A percentile compares a stretch with the other conserved stretches of the same genome.
Conservation (phyloP, 495 filamentous ascomycete species). For the Durotheca rogersii region DNA sequence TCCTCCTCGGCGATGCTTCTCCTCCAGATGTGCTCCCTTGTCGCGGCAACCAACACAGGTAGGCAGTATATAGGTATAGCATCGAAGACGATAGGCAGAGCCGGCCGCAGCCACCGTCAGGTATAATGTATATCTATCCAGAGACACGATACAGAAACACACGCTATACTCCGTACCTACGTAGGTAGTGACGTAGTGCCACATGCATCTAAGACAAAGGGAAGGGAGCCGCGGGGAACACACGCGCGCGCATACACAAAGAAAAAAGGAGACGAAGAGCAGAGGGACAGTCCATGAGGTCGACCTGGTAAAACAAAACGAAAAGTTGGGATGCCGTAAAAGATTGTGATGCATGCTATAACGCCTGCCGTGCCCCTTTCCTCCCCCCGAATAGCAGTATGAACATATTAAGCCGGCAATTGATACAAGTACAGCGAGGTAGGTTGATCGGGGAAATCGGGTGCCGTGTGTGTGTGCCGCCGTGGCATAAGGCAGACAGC, state of each 20-base stretch:
- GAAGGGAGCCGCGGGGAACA: too few species aligned
- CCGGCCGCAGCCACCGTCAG: neutral
- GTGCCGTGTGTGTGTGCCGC: too few species aligned
- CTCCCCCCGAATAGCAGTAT: neutral
- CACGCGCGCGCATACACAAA: conserved; percentile 17
- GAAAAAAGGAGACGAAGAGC: neutral
- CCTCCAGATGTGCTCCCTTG: too few species aligned
- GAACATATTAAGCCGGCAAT: neutral
- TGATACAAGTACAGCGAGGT: conserved; percentile 2
- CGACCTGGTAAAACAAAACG: conserved; percentile 14
- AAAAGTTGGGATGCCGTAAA: too few species aligned
- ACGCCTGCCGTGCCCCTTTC: neutral
- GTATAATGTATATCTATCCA: conserved; percentile 25
- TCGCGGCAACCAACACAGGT: too few species aligned
- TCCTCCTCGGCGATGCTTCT: too few species aligned
- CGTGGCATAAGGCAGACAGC: too few species aligned
- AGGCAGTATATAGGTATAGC: too few species aligned
- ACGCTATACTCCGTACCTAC: conserved; percentile 25
- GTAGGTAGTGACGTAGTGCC: conserved; percentile 17
- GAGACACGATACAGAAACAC: conserved; percentile 4
- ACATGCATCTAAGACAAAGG: conserved; percentile 11
- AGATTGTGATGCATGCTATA: conserved; percentile 12
- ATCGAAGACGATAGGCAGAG: too few species aligned
- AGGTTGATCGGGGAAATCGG: too few species aligned
- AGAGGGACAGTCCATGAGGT: too few species aligned